Evolutionary conservation across 2,329 filamentous ascomycete species (phyloP), one percentile per base, ranked within the genome.

Genomic region (Dryadomyces quercus-mongolicae): DNA sequence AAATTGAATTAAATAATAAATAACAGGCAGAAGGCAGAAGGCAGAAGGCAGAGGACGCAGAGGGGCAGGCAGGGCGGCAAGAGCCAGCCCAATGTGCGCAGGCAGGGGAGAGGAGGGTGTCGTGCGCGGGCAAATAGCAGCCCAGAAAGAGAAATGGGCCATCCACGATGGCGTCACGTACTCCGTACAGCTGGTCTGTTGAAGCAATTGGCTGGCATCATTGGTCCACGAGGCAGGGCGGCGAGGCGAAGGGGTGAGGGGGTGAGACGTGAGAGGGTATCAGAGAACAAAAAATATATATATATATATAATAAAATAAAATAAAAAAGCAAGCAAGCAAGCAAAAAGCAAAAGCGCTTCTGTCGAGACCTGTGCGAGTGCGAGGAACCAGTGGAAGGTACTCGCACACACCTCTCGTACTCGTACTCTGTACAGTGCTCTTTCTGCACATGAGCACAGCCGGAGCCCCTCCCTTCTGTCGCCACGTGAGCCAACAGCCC

Each of bases 181-280:
- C 36, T 12, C 36, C 10, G 13, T 18, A 44, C 42, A 44, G 16
- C 16, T 44, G 36, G 5, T 6, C 20, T 50, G 13, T 42, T 8
- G 15, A 12, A 21, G 25, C 51, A 51, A 53, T 56, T 56, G 51
- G 42, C 51, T 20, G 22, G 54, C 54, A 22, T 49, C 54, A 53
- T 53, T 55, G 54, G 51, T 21, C 49, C 38, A 45, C 38, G n/a
- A 34, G 34, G 48, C 8, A 48, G 18, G 38, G 22, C 9, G 16
- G 34, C 16, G n/a, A 20, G 22, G 49, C 12, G 20, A 34, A 5
- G 15, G 18, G 15, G 15, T 12, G 48, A 43, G 31, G 45, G 20
- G 49, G 18, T 15, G 12, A 20, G 40, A 18, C 2, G 12, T 38
- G 21, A 16, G 21, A 20, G 40, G 22, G 38, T 34, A 16, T n/a